Evolutionary conservation across 768 basidiomycete species (phyloP), one percentile per base, ranked within the genome.

Genomic region (Tylopilus rubrobrunneus): DNA sequence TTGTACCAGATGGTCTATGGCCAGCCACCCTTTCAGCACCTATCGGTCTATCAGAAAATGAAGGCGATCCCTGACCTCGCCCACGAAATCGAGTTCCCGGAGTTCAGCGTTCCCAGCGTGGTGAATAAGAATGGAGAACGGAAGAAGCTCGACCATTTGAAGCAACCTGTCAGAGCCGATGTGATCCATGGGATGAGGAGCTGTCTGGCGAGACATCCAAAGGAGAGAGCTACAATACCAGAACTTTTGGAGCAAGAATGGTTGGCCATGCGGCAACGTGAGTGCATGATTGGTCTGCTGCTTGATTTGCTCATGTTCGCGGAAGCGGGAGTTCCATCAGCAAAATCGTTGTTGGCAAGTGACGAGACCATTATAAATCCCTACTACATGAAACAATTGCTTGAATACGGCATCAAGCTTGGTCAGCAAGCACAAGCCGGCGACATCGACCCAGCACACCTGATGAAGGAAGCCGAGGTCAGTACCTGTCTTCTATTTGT

Each of bases 1-100:
- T 78, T 98, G 31, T 98, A 99, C 73, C 96, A 99, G 66, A 98
- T 99, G 93, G 82, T 98, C 11, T 98, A 98, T 64, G 93, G 96
- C 17, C 83, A 84, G 19, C 89, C 93, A 1, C 96, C 96, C 2
- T 99, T 98, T 77, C 84, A 89, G 37, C 85, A 89, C 58, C 79
- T 96, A 19, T 81, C 83, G 5, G 79, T 94, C 36, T 83, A 82
- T 46, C 86, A 90, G 63, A 98, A 97, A 75, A 94, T 98, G 89
- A 87, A 86, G 59, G 89, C 89, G 8, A 99, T 99, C 61, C 91
- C 92, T 10, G 87, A 95, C 69, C 73, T 80, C 11, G 72, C 75
- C 1, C 79, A 93, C 61, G 70, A 77, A 23, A 97, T 99, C 63
- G 81, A 86, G n/a, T 98, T 87, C 66, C 89, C 92, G 1, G 83